phyloP scores from a whole-genome alignment of 108 stramenopile species.

The Aurantiochytrium sp. region DNA sequence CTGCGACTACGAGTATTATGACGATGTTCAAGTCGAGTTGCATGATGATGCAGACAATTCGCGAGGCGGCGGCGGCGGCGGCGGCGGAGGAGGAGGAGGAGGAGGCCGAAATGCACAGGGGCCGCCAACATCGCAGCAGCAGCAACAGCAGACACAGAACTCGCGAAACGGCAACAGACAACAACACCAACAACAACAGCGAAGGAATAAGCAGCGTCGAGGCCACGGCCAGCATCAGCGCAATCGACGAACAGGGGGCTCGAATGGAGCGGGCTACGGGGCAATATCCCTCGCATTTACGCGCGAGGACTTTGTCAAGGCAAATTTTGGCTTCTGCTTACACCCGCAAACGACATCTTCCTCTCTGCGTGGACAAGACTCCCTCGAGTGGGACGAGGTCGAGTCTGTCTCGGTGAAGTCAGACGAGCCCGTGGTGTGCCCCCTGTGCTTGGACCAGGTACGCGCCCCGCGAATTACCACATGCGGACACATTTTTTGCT shows the following conservation, averaged over 20 bases:
- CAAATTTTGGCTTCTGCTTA: background rate
- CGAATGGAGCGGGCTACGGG: background rate
- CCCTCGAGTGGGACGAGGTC: conserved; percentile 6
- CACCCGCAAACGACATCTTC: background rate
- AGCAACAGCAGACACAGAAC: too few species aligned
- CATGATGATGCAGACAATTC: too few species aligned
- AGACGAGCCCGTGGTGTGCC: background rate
- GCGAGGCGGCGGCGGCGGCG: too few species aligned
- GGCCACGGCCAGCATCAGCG: background rate
- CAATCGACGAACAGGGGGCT: background rate
- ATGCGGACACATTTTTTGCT: background rate
- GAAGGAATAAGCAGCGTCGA: background rate
- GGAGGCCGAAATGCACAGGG: too few species aligned
- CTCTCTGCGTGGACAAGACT: background rate
- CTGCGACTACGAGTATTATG: background rate
- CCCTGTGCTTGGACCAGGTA: background rate
- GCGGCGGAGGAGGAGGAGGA: too few species aligned
- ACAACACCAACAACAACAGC: background rate
- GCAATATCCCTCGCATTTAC: background rate
- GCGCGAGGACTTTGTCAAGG: background rate
- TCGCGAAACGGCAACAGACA: too few species aligned
- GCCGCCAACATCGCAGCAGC: too few species aligned
- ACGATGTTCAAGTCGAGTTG: background rate
- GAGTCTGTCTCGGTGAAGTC: background rate
- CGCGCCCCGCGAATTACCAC: background rate